Conservation (phyloP, 352 stramenopile species). For the Globisporangium parvum region DNA sequence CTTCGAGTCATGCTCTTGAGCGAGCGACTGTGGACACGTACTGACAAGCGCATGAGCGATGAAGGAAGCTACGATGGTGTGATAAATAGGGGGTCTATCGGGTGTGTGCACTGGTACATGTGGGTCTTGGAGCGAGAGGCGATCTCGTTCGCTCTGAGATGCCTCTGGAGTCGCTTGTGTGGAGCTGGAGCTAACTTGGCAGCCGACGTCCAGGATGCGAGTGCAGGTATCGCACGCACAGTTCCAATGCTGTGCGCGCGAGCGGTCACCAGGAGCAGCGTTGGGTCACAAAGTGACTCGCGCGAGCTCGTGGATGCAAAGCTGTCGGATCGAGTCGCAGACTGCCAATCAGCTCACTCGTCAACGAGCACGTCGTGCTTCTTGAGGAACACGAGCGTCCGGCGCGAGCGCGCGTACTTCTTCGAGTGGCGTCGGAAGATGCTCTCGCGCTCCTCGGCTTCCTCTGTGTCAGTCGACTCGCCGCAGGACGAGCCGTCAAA, state of each 20-base stretch:
- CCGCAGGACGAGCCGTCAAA: constrained; percentile 19
- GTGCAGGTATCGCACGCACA: constrained; percentile 1
- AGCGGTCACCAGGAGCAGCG: background rate
- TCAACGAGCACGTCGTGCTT: constrained; percentile 19
- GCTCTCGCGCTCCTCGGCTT: constrained; percentile 32
- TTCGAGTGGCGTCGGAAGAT: constrained; percentile 42
- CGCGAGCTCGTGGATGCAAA: no score
- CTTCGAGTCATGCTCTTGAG: no score
- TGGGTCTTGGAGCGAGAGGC: background rate
- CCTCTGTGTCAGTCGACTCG: constrained; percentile 35
- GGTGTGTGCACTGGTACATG: no score
- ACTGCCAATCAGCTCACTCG: background rate
- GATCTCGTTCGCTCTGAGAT: background rate
- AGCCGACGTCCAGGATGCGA: background rate
- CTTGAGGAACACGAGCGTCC: constrained; percentile 46
- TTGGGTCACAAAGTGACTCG: no score
- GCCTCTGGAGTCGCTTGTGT: no score
- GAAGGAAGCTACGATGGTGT: no score
- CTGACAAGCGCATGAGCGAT: no score
- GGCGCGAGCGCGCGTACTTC: constrained; percentile 57
- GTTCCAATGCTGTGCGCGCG: constrained; percentile 5
- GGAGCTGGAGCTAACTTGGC: no score
- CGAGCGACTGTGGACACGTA: no score
- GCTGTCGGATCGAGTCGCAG: no score
- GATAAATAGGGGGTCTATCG: no score